A percentile compares a stretch with the other conserved stretches of the same genome.
These are phyloP conservation scores for Fusarium foetens DNA, from an alignment of 2,329 filamentous ascomycete species.

Conservation along the genomic window DNA sequence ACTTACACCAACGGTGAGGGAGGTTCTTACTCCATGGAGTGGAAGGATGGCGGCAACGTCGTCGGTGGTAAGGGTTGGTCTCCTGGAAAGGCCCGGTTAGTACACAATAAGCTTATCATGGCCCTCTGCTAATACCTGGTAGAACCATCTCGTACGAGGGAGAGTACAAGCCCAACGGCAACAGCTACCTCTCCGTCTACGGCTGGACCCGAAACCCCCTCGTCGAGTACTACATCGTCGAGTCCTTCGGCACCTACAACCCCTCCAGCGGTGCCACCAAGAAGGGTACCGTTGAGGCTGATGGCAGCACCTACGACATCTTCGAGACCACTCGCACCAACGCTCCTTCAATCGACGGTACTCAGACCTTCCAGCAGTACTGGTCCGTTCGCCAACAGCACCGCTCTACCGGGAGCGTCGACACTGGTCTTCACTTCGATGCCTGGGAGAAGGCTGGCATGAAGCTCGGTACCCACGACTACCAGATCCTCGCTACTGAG, in stretches of 20 bases:
- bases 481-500: conserved; percentile 66
- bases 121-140: not conserved
- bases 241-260: conserved; percentile 48
- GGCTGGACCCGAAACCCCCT: conserved; percentile 53
- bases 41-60: conserved; percentile 50
- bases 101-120: conserved; percentile 41
- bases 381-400: conserved; percentile 62
- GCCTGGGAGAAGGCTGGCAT: conserved; percentile 62
- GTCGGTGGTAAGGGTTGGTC: conserved; percentile 45
- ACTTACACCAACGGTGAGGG: conserved; percentile 57
- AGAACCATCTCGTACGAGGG: conserved; percentile 44
- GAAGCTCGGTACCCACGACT: conserved; percentile 60
- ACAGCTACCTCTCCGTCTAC: conserved; percentile 53
- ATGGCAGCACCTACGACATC: conserved; percentile 53
- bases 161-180: conserved; percentile 49
- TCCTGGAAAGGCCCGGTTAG: conserved; percentile 47
- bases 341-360: conserved; percentile 60
- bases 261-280: conserved; percentile 48
- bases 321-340: conserved; percentile 52
- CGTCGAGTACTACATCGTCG: conserved; percentile 53
- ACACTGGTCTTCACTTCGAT: conserved; percentile 61
- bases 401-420: conserved; percentile 61
- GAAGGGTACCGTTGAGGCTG: conserved; percentile 48
- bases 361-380: conserved; percentile 62
- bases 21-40: conserved; percentile 57